Conservation (phyloP, 2,329 filamentous ascomycete species). For the Venturia asperata region DNA sequence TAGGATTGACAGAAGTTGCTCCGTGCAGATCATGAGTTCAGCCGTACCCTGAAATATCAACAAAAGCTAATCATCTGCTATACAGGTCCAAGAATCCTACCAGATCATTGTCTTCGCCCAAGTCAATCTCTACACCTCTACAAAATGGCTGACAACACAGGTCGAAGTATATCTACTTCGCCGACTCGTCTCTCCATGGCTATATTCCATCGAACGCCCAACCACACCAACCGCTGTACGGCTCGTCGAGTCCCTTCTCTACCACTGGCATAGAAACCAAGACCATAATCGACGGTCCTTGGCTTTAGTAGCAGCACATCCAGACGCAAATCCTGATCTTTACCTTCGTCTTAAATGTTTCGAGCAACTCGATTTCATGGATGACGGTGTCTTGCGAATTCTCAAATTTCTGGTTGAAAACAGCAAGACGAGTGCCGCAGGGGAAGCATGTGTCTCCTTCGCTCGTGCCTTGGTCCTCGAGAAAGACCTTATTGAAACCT, state of each 20-base stretch:
- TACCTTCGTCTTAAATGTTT: background rate
- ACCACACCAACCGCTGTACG: background rate
- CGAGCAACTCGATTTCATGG: background rate
- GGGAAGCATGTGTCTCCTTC: background rate
- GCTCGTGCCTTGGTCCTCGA: background rate
- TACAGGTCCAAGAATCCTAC: background rate
- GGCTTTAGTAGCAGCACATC: background rate
- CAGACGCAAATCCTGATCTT: background rate
- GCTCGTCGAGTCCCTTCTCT: background rate
- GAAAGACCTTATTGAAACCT: background rate
- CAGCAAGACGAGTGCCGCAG: background rate
- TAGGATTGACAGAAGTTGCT: background rate
- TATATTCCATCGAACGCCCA: background rate
- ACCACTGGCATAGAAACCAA: background rate
- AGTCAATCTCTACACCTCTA: background rate
- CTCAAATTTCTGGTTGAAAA: background rate
- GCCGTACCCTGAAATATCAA: background rate
- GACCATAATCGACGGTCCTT: background rate
- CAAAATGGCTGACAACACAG: background rate
- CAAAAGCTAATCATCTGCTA: background rate
- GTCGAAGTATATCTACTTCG: background rate
- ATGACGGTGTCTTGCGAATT: background rate
- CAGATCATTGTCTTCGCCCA: background rate
- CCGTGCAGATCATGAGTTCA: background rate
- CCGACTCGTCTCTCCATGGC: background rate